Percentiles rank a stretch among this genome's conserved stretches.
These are phyloP conservation scores for Arctium lappa DNA, from an alignment of 129 eudicot species.

Conservation along the genomic window DNA sequence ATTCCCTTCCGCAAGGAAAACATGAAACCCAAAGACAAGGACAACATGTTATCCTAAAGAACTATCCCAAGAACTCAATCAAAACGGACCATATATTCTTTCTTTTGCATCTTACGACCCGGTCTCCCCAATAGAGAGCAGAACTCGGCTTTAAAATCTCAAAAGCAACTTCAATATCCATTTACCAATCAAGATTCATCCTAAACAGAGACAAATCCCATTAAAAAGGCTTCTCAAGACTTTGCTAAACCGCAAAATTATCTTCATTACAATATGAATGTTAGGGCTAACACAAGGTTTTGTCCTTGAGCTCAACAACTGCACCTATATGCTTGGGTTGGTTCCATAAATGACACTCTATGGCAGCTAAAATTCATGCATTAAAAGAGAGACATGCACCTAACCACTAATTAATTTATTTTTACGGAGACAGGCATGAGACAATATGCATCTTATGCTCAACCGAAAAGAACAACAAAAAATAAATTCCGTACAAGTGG, in stretches of 20 bases:
- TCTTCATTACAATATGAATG: background rate
- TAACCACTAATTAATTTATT: background rate
- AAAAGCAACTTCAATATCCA: background rate
- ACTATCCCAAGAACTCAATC: background rate
- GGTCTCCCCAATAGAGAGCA: background rate
- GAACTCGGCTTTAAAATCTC: background rate
- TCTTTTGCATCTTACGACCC: background rate
- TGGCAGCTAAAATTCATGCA: background rate
- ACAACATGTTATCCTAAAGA: background rate
- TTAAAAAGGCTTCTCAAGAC: background rate
- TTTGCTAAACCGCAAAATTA: background rate
- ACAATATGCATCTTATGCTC: constrained; percentile 14
- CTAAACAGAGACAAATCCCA: background rate
- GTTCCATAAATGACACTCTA: background rate
- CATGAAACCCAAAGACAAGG: background rate
- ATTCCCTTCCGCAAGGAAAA: background rate
- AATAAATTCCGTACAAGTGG: constrained; percentile 59
- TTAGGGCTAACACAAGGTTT: background rate
- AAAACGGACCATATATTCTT: background rate
- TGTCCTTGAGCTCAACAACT: background rate
- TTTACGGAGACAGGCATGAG: background rate
- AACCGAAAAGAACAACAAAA: constrained; percentile 1
- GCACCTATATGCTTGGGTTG: background rate
- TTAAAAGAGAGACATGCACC: background rate
- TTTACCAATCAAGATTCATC: background rate